Base-by-base conservation (phyloP, 2,329 filamentous ascomycete genomes). In the Monosporascus sp. region DNA sequence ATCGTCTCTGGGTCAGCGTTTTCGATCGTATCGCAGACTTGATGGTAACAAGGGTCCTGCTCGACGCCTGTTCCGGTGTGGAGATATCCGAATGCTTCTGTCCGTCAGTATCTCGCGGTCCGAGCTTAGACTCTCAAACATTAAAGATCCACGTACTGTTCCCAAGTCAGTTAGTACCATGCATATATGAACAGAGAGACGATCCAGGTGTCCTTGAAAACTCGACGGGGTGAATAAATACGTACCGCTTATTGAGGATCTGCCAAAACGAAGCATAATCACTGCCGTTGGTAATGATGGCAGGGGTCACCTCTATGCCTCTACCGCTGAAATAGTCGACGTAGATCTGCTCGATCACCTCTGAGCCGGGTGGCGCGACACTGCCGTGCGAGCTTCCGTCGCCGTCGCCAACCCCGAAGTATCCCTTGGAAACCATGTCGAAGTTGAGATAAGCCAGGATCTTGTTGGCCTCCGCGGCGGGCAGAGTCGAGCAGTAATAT, bases 261-360 rank as follows among this genome's bases (percentile, higher is more conserved):
- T 61, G 57, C 65, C 70, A 69, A 56, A 72, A 73, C 6, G 68
- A 48, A 45, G 78, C 80, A 58, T 86, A 86, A 62, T 87, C 84
- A 7, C 77, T 82, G 48, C 83, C 65, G 7, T 67, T 68, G 0
- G 68, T 68, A 44, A 72, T 64, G 5, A 57, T 44, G 1, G 64
- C 68, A 0, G 65, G 56, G 0, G 63, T 67, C 20, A 67, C 61
- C 8, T 57, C 51, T 19, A 65, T 57, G 3, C 65, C 61, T 45
- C 63, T 54, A 7, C 55, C 57, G 22, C 59, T 54, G 11, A 71
- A 63, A 43, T 70, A 53, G 7, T 68, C 64, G 16, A 62, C 56
- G 50, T 69, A 70, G 3, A 72, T 52, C 24, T 59, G 51, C 54
- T 71, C 66, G 46, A 71, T 69, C n/a, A 64, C 61, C 8, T 61